A percentile compares a stretch with the other conserved stretches of the same genome.
Evolutionary conservation across 257 asterid species (phyloP).

Genomic region (Jaltomata sinuosa): DNA sequence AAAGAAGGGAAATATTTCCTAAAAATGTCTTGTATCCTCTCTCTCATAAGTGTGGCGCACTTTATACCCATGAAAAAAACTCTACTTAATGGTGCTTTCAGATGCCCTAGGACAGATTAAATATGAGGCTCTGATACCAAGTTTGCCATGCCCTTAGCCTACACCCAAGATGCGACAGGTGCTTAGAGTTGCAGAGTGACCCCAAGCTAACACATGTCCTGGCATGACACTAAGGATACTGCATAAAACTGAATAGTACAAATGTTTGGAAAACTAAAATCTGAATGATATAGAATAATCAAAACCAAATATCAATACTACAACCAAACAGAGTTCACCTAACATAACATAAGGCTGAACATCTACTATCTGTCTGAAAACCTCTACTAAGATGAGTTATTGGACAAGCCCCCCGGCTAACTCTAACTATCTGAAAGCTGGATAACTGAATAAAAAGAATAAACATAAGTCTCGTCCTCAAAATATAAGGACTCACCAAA

Average conservation of each 20-base stretch:
- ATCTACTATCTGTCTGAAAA: too few species aligned
- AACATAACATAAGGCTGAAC: too few species aligned
- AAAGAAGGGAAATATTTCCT: not conserved
- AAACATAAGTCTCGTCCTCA: not conserved
- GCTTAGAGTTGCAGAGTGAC: not conserved
- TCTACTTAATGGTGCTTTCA: not conserved
- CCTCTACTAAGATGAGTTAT: not conserved
- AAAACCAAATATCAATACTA: too few species aligned
- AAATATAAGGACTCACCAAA: not conserved
- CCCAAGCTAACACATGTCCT: rapidly evolving
- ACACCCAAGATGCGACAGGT: not conserved
- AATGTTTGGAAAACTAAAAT: too few species aligned
- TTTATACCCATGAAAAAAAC: not conserved
- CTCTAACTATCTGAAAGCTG: not conserved
- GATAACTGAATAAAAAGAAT: not conserved
- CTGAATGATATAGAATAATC: too few species aligned
- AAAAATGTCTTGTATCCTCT: too few species aligned
- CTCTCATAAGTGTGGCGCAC: not conserved
- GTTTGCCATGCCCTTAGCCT: not conserved
- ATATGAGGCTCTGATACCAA: not conserved
- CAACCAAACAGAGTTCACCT: too few species aligned
- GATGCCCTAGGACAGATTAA: not conserved
- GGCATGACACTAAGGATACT: not conserved
- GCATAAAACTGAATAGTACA: too few species aligned
- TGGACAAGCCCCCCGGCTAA: not conserved